Evolutionary conservation across 768 basidiomycete species (phyloP).

Genomic region (Floccularia luteovirens): DNA sequence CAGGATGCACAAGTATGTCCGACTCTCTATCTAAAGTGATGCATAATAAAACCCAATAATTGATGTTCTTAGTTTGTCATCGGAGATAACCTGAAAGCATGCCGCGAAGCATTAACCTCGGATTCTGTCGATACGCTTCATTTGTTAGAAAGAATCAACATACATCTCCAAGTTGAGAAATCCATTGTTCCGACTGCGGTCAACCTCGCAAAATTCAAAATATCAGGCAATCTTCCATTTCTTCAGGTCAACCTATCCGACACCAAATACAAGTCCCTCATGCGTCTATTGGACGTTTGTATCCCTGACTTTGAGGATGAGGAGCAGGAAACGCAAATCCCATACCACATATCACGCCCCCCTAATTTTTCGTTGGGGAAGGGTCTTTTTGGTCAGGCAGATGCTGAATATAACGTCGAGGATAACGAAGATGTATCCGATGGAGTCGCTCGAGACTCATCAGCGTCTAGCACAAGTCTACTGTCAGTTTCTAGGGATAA

Average conservation of each 20-base stretch:
- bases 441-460: too few relatives aligned
- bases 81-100: slow-evolving; percentile 76
- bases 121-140: slow-evolving; percentile 59
- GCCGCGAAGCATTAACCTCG: slow-evolving; percentile 68
- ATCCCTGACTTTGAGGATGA: slow-evolving; percentile 75
- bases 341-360: slow-evolving; percentile 15
- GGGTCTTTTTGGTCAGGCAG: slow-evolving; percentile 43
- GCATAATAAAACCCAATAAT: slow-evolving; percentile 26
- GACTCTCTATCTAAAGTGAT: slow-evolving; percentile 4
- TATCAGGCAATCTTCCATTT: slow-evolving; percentile 81
- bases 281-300: slow-evolving; percentile 87
- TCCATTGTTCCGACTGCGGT: slow-evolving; percentile 85
- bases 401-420: slow-evolving; percentile 65
- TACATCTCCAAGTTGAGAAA: slow-evolving; percentile 84
- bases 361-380: slow-evolving; percentile 43
- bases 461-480: too few relatives aligned
- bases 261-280: slow-evolving; percentile 83
- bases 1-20: slow-evolving; percentile 78
- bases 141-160: slow-evolving; percentile 86
- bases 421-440: slow-evolving; percentile 41
- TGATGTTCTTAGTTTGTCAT: slow-evolving; percentile 64
- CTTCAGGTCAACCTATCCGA: slow-evolving; percentile 89
- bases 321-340: slow-evolving; percentile 9
- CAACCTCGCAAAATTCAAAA: slow-evolving; percentile 82
- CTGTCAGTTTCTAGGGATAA: slow-evolving; percentile 74